These are phyloP conservation scores for Paecilomyces fulvus DNA, from an alignment of 2,329 filamentous ascomycete genomes.

Conservation along the genomic window DNA sequence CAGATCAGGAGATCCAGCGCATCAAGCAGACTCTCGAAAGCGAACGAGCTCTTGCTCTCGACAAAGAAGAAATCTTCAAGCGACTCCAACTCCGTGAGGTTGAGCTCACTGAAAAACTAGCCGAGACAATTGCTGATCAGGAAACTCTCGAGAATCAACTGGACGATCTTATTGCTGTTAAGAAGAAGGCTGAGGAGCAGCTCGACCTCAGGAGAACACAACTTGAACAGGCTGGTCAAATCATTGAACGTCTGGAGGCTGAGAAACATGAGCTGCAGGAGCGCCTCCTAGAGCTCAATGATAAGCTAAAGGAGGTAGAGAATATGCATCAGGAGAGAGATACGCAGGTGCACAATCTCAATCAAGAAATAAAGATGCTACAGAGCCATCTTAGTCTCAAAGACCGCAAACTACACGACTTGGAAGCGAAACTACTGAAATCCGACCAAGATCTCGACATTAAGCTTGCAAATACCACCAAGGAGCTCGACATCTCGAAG, in stretches of 20 bases:
- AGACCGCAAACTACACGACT: conserved; percentile 78
- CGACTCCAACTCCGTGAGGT: conserved; percentile 85
- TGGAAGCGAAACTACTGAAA: conserved; percentile 75
- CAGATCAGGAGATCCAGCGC: conserved; percentile 75
- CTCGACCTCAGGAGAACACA: conserved; percentile 70
- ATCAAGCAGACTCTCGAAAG: conserved; percentile 94
- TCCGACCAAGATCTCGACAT: conserved; percentile 83
- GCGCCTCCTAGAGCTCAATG: conserved; percentile 61
- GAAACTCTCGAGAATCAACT: conserved; percentile 89
- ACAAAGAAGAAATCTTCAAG: conserved; percentile 99
- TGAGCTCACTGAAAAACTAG: conserved; percentile 86
- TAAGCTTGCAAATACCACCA: conserved; percentile 68
- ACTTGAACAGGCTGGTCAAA: conserved; percentile 79
- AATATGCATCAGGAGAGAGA: conserved; percentile 63
- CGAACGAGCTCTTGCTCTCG: conserved; percentile 85
- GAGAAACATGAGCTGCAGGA: conserved; percentile 71
- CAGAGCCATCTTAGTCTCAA: conserved; percentile 83
- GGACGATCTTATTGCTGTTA: conserved; percentile 78
- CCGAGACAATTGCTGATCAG: conserved; percentile 86
- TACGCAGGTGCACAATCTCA: conserved; percentile 65
- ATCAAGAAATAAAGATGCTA: conserved; percentile 81
- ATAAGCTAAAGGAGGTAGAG: conserved; percentile 61
- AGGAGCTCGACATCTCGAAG: conserved; percentile 68
- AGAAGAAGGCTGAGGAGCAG: conserved; percentile 80
- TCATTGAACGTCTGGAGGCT: conserved; percentile 76